Evolutionary conservation across 2,329 filamentous ascomycete species (phyloP).

Genomic region (Phoma sp.): DNA sequence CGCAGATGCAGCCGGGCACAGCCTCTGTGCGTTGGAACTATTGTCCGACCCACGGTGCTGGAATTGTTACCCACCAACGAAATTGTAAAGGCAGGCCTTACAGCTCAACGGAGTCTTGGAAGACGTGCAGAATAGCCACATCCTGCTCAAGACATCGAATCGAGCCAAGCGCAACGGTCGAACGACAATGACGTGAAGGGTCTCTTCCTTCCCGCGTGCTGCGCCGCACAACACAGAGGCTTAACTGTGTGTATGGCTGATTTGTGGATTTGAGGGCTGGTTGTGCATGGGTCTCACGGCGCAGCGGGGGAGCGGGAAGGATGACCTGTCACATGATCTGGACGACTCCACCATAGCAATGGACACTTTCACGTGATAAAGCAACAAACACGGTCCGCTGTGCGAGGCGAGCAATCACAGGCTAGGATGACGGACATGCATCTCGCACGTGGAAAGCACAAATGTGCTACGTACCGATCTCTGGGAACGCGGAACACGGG

Average conservation of each 20-base stretch:
- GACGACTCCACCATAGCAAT: conserved; percentile 12
- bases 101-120: not conserved
- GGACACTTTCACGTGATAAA: conserved; percentile 6
- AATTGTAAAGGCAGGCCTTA: not conserved
- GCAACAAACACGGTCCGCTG: not conserved
- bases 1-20: conserved; percentile 2
- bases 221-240: conserved; percentile 33
- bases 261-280: conserved; percentile 26
- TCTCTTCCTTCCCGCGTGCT: conserved; percentile 18
- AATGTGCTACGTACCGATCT: conserved; percentile 3
- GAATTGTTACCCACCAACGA: conserved; percentile 1
- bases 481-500: not conserved
- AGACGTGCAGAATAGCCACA: conserved; percentile 5
- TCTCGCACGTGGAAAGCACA: conserved; percentile 6
- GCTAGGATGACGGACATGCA: not conserved
- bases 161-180: conserved; percentile 8
- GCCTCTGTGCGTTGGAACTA: conserved; percentile 14
- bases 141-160: not conserved
- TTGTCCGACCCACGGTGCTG: conserved; percentile 19
- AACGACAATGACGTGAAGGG: conserved; percentile 7
- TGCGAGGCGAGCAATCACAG: not conserved
- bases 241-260: conserved; percentile 17
- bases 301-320: conserved; percentile 42
- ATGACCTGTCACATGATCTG: conserved; percentile 38
- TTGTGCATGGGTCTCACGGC: conserved; percentile 32